Evolutionary conservation across 495 filamentous ascomycete genomes (phyloP), one percentile per base, ranked within the genome.

Genomic region (Astrothelium macrocarpum): DNA sequence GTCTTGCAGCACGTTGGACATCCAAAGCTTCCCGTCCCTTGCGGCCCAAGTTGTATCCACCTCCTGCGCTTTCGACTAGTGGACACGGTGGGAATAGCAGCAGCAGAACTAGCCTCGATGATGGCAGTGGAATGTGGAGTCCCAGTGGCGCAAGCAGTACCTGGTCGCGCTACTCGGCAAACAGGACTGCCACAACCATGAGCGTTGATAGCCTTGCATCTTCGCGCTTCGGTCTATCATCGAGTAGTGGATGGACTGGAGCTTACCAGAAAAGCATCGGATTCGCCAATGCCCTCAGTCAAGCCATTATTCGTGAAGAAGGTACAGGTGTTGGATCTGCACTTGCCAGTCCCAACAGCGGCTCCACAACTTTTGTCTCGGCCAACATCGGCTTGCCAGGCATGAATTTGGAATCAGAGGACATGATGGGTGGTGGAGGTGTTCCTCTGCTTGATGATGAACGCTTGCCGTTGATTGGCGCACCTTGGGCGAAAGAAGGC

Each of bases 401-500:
- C 2, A 43, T 26, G 11, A 74, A 80, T 71, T 69, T 76, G 67
- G 78, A 83, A 69, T 68, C 63, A 20, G 67, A 66, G n/a, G 71
- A 74, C 31, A 67, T 70, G 39, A 59, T 61, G 11, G 62, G 65
- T 9, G 60, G 62, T 10, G 64, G 80, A 45, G 80, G 82, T 29
- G 81, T 75, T n/a, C 85, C 87, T 46, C 80, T 95, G 20, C 82
- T 97, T 0, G 94, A 97, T 66, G 94, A 97, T 69, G 95, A 97
- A 70, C 88, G 85, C 0, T 78, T 98, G 20, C 91, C 94, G 67
- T 84, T 98, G 45, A 85, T 86, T 5, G 94, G 94, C 20, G 90
- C 94, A 10, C 94, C 94, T 10, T 98, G 94, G 94, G 88, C 95
- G 42, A 98, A 99, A 71, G 94, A 99, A 74, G 94, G 94, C 42